Base-by-base conservation (phyloP, 306 rosid genomes). In the Carpinus viminea region DNA sequence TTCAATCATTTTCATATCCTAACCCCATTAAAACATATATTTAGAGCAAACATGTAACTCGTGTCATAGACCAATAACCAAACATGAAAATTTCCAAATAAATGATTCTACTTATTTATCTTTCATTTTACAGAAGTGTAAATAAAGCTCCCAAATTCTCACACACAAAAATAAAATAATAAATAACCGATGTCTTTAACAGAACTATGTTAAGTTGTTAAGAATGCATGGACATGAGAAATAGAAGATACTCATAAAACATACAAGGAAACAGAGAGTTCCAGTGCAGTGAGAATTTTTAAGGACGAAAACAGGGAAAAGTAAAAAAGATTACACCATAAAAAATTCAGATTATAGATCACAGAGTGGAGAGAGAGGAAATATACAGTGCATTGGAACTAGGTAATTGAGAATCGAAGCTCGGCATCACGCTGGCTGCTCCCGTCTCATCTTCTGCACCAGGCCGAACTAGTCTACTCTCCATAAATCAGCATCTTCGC, bases 381-480 rank as follows among this genome's bases (percentile, higher is more conserved):
- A 61, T 55, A 61, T 84, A 85, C 88, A 83, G 21, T 56, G 85
- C 36, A 78, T 72, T 80, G 46, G 77, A 55, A 72, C 78, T 21
- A 65, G 85, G 79, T 26, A 76, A 57, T 72, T 80, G 85, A 48
- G 87, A 82, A 85, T 85, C 77, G 61, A 85, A 85, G 85, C 87
- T 82, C 73, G 87, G 88, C 88, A 87, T 87, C 62, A 79, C 83
- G 80, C 82, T 80, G 78, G 78, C 73, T 12, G 86, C 66, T 75
- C 82, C 82, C 60, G 75, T 82, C 79, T 84, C 91, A 87, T 87
- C 85, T 87, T 87, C 86, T 79, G 56, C 79, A 78, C 84, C 81
- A 77, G 62, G 54, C 61, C 83, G 47, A 21, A 41, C 21, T 38
- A 55, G 53, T 77, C 85, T 68, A 84, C 84, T 79, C 70, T 83